Evolutionary conservation across 441 rosid species (phyloP), one percentile per base, ranked within the genome.

Genomic region (Euphorbia celastroides): DNA sequence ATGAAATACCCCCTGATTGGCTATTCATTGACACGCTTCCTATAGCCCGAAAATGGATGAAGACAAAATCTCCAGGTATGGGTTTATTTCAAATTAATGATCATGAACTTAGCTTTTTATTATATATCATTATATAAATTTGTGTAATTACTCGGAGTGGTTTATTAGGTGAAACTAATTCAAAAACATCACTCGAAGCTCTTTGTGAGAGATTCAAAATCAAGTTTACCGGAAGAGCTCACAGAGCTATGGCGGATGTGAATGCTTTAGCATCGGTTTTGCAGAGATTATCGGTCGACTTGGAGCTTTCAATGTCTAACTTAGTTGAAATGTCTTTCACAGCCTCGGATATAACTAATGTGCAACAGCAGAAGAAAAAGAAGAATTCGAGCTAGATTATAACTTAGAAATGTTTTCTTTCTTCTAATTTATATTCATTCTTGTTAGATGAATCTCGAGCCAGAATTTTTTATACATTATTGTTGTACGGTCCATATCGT

Each of bases 221-320:
- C n/a, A 60, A 75, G 17, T 74, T 72, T 46, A 67, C 62, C 0
- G 97, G 96, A 76, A 44, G 84, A 13, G 92, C 97, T 62, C 99
- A 93, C 58, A 81, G 97, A 78, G 96, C 99, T 52, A 84, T 91
- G 92, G 75, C 93, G 7, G 97, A 94, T 66, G 99, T 86, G 55
- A 77, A 71, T 9, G 32, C 75, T 22, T 72, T 94, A 68, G 77
- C 96, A 20, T 41, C 75, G 72, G 58, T 94, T 75, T 74, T 94
- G 57, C 92, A 85, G 77, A 89, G 74, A 74, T 74, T 94, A 75
- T 83, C 96, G 14, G 75, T 74, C 19, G 86, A 82, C 69, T 73
- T 85, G 72, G 84, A 91, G 73, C 62, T 88, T 62, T 66, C 90
- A 12, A 57, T 81, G 26, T 66, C 87, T 32, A 88, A 74, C 72